These are phyloP conservation scores for Suillus alpinus DNA, from an alignment of 768 basidiomycete genomes.

Conservation along the genomic window DNA sequence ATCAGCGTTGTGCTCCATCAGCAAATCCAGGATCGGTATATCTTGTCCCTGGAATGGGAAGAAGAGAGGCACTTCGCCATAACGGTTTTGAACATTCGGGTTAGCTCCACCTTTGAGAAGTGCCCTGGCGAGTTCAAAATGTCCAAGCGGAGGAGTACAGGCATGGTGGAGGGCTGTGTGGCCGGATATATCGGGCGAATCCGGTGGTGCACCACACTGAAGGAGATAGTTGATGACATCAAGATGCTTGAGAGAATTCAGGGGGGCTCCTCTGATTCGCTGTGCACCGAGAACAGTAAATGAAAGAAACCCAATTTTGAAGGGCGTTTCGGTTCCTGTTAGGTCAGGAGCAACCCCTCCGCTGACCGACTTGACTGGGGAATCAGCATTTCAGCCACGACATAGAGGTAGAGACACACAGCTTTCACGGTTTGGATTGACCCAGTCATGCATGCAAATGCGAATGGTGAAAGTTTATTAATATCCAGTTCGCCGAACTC, in stretches of 20 bases:
- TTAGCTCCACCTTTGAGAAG: constrained; percentile 48
- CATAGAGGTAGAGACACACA: constrained; percentile 13
- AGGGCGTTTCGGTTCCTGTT: constrained; percentile 39
- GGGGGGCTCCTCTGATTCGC: constrained; percentile 21
- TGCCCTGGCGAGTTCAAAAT: constrained; percentile 32
- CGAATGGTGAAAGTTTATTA: constrained; percentile 20
- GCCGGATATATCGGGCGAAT: constrained; percentile 45
- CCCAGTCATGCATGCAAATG: constrained; percentile 25
- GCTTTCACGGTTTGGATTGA: constrained; percentile 16
- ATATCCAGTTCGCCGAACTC: constrained; percentile 18
- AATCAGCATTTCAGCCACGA: not conserved
- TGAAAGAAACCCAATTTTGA: constrained; percentile 41
- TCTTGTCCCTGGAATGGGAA: constrained; percentile 34
- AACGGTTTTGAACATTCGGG: constrained; percentile 46
- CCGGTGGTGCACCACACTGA: constrained; percentile 36
- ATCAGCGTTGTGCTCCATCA: constrained; percentile 51
- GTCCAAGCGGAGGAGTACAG: constrained; percentile 25
- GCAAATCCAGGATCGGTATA: constrained; percentile 35
- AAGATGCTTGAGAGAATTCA: constrained; percentile 23
- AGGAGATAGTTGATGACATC: constrained; percentile 43
- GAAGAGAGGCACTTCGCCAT: constrained; percentile 43
- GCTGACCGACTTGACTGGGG: constrained; percentile 17
- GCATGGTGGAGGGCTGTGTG: constrained; percentile 51
- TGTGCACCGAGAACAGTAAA: constrained; percentile 41
- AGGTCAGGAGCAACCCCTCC: constrained; percentile 37